phyloP scores from a whole-genome alignment of 192 early-diverging fungal genomes.

The Geosiphon pyriformis region DNA sequence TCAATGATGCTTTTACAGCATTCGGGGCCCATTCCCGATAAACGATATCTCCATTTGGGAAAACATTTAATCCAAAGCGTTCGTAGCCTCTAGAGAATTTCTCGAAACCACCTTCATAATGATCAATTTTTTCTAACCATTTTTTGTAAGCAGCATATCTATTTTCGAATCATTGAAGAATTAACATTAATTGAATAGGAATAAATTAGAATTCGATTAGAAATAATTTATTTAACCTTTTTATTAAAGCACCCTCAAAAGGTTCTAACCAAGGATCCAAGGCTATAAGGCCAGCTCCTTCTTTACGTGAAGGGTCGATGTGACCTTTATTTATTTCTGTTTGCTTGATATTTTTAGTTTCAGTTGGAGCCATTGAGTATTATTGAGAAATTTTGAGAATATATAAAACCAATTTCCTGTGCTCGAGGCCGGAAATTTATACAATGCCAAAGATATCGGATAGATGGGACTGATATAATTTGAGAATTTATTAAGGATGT shows the following conservation, averaged over 20 bases:
- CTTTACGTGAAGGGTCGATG: too few relatives aligned
- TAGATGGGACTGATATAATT: too few relatives aligned
- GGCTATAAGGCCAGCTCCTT: constrained; percentile 61
- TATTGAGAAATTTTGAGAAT: too few relatives aligned
- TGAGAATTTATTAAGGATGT: too few relatives aligned
- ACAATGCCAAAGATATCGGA: too few relatives aligned
- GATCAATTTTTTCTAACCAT: constrained; percentile 68
- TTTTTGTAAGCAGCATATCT: constrained; percentile 56
- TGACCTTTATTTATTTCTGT: too few relatives aligned
- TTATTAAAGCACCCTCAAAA: constrained; percentile 52
- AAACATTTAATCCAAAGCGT: constrained; percentile 72
- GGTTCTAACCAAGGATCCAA: constrained; percentile 79
- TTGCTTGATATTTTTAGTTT: too few relatives aligned
- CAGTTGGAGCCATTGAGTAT: too few relatives aligned
- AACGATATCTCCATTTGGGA: constrained; percentile 48
- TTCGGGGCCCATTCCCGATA: constrained; percentile 98
- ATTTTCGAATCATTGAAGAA: neutral
- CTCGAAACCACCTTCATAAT: constrained; percentile 74
- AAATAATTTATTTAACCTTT: constrained; percentile 43
- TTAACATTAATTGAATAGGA: neutral
- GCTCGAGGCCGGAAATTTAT: too few relatives aligned
- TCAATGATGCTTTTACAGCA: constrained; percentile 66
- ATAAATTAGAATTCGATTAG: neutral
- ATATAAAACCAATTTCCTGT: too few relatives aligned
- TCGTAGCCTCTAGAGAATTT: constrained; percentile 80